A percentile compares a stretch with the other conserved stretches of the same genome.
These are phyloP conservation scores for Cladosporium oxysporum DNA, from an alignment of 2,329 filamentous ascomycete genomes.

Conservation along the genomic window DNA sequence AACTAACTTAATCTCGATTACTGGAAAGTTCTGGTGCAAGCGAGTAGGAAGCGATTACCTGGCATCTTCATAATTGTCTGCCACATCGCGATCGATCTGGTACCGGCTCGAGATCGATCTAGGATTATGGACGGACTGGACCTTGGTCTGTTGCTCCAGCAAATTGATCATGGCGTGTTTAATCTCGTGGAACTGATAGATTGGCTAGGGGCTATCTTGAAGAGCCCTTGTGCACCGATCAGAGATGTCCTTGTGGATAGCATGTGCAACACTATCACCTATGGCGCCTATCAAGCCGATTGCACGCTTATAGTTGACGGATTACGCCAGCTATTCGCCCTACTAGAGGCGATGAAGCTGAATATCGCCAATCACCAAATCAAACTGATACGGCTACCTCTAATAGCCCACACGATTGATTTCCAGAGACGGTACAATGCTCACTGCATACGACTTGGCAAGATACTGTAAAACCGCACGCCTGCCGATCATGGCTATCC, in stretches of 20 bases:
- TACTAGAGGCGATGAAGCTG: conserved; percentile 94
- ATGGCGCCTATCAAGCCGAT: conserved; percentile 71
- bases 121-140: conserved; percentile 83
- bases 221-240: conserved; percentile 95
- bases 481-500: conserved; percentile 44
- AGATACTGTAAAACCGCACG: conserved; percentile 42
- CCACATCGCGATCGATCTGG: conserved; percentile 84
- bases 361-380: conserved; percentile 98
- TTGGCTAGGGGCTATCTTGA: conserved; percentile 83
- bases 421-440: conserved; percentile 88
- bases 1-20: conserved; percentile 39
- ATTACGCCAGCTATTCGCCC: conserved; percentile 75
- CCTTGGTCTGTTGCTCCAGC: conserved; percentile 84
- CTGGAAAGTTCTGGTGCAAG: conserved; percentile 49
- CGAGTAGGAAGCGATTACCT: conserved; percentile 66
- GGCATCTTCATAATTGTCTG: conserved; percentile 77
- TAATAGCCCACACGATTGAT: conserved; percentile 87
- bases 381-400: conserved; percentile 75
- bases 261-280: conserved; percentile 78
- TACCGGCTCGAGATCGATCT: conserved; percentile 79
- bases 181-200: conserved; percentile 78
- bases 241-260: conserved; percentile 85
- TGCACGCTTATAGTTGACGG: conserved; percentile 73
- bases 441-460: conserved; percentile 62
- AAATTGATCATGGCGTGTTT: conserved; percentile 81